phyloP scores from a whole-genome alignment of 805 yeast genomes.

The Pichia kluyveri region DNA sequence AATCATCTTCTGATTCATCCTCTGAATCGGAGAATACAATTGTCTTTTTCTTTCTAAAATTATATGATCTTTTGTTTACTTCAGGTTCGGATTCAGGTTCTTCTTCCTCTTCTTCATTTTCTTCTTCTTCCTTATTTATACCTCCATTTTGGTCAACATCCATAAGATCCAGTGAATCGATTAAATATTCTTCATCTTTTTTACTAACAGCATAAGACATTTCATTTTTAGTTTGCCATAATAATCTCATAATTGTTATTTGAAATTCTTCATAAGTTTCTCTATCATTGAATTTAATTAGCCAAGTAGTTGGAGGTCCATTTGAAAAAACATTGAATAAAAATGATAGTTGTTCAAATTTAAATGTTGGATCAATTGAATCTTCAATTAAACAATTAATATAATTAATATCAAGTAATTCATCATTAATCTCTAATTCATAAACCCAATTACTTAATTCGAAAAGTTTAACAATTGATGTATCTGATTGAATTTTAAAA shows the following conservation, averaged over 20 bases:
- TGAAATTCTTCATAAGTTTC: conserved; percentile 44
- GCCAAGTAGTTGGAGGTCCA: conserved; percentile 46
- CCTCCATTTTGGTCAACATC: conserved; percentile 21
- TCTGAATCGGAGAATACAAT: conserved; percentile 6
- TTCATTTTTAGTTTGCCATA: conserved; percentile 55
- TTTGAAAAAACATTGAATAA: conserved; percentile 50
- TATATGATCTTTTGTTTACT: background rate
- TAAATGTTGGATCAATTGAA: conserved; percentile 58
- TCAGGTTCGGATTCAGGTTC: conserved; percentile 26
- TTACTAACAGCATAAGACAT: conserved; percentile 37
- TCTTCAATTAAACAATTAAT: conserved; percentile 36
- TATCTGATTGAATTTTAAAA: conserved; percentile 35
- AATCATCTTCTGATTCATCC: conserved; percentile 32
- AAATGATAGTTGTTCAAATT: conserved; percentile 46
- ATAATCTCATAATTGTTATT: conserved; percentile 36
- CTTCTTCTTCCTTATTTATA: background rate
- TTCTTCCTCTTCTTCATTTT: conserved; percentile 19
- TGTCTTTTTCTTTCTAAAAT: conserved; percentile 1
- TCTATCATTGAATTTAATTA: conserved; percentile 42
- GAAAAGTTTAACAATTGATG: conserved; percentile 29
- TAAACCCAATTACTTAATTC: conserved; percentile 44
- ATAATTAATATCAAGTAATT: conserved; percentile 11
- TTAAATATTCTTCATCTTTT: conserved; percentile 46
- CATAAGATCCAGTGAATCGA: conserved; percentile 38
- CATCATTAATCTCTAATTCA: conserved; percentile 35